Conservation (phyloP, 164 flowering plant species). For the Piper longum region DNA sequence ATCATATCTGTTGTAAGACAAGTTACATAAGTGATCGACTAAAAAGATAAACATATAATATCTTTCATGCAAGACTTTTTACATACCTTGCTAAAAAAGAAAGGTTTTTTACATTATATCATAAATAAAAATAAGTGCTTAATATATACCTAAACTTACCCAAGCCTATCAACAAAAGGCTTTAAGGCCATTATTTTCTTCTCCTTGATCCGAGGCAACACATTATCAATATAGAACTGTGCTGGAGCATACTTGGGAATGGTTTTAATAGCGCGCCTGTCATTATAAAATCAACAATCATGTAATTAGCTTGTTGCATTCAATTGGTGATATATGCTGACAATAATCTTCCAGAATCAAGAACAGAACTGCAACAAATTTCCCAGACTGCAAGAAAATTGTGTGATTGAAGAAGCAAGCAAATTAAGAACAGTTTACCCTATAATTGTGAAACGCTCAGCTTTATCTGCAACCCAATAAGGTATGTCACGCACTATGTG, state of each 20-base stretch:
- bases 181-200: constrained; percentile 98
- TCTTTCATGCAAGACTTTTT: neutral
- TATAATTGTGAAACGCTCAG: constrained; percentile 86
- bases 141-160: constrained; percentile 36
- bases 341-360: neutral
- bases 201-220: constrained; percentile 89
- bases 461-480: constrained; percentile 88
- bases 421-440: constrained; percentile 26
- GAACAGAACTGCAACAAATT: neutral
- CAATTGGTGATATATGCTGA: no score
- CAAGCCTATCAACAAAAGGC: constrained; percentile 97
- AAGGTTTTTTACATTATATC: neutral
- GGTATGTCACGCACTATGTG: constrained; percentile 94
- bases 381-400: neutral
- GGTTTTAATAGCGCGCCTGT: constrained; percentile 89
- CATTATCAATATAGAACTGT: constrained; percentile 94
- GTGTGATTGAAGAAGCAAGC: neutral
- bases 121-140: neutral
- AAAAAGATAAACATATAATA: no score
- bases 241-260: constrained; percentile 98
- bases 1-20: constrained; percentile 56
- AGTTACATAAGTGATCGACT: neutral
- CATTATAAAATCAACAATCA: neutral
- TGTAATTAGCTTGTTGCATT: neutral
- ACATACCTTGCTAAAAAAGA: neutral